Percentiles rank a stretch among this genome's conserved stretches.
These are phyloP conservation scores for Dichotomopilus funicola DNA, from an alignment of 2,329 filamentous ascomycete species.

Conservation along the genomic window DNA sequence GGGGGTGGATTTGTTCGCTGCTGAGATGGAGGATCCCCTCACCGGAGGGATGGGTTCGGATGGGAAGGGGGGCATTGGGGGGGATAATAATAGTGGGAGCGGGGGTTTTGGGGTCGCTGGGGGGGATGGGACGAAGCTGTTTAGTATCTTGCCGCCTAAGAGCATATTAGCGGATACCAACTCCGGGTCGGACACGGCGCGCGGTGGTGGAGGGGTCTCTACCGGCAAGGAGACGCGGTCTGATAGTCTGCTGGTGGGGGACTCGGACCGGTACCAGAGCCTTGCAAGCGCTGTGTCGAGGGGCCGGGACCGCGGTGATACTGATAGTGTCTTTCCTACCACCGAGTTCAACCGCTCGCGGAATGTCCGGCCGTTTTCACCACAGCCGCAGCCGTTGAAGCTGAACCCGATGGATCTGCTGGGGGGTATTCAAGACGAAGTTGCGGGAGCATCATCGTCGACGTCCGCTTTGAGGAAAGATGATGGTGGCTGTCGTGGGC, in stretches of 20 bases:
- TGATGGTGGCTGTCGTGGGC: background rate
- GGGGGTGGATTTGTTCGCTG: constrained; percentile 48
- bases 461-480: background rate
- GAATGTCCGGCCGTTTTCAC: constrained; percentile 52
- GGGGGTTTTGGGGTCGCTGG: constrained; percentile 28
- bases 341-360: constrained; percentile 46
- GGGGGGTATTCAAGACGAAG: constrained; percentile 16
- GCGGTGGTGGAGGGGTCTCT: constrained; percentile 12
- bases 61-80: constrained; percentile 18
- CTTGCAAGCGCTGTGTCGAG: constrained; percentile 32
- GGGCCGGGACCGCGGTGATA: constrained; percentile 39
- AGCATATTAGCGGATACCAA: constrained; percentile 52
- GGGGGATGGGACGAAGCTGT: constrained; percentile 45
- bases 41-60: constrained; percentile 1
- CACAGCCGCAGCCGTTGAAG: constrained; percentile 37
- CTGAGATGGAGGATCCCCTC: constrained; percentile 10
- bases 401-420: constrained; percentile 30
- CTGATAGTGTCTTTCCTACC: constrained; percentile 47
- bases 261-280: constrained; percentile 51
- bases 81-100: constrained; percentile 30
- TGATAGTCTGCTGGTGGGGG: constrained; percentile 48
- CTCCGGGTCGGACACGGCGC: constrained; percentile 31
- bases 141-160: constrained; percentile 58
- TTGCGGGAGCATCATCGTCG: constrained; percentile 1
- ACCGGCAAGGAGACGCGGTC: constrained; percentile 36